A percentile compares a stretch with the other conserved stretches of the same genome.
These are phyloP conservation scores for Smittium mucronatum DNA, from an alignment of 371 early-diverging fungal genomes.

Conservation along the genomic window DNA sequence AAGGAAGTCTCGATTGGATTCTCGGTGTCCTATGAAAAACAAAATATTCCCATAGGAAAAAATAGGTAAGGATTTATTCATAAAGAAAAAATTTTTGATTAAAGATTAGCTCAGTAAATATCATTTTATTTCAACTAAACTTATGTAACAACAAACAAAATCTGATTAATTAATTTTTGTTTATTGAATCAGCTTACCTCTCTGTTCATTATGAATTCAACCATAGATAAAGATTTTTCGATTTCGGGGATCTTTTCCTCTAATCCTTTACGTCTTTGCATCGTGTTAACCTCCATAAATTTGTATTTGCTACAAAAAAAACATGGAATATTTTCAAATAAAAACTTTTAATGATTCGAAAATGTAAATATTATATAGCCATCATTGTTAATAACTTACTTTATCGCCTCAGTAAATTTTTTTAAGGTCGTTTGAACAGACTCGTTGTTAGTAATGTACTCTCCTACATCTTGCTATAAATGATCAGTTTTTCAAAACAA, in stretches of 20 bases:
- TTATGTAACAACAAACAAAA: too few relatives aligned
- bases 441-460: slow-evolving; percentile 55
- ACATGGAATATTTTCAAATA: neutral
- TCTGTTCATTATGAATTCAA: slow-evolving; percentile 55
- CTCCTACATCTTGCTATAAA: slow-evolving; percentile 84
- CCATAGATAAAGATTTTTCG: slow-evolving; percentile 78
- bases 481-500: neutral
- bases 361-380: neutral
- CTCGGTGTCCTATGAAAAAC: slow-evolving; percentile 35
- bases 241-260: slow-evolving; percentile 93
- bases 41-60: too few relatives aligned
- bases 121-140: too few relatives aligned
- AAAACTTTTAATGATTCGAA: neutral
- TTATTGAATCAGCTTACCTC: slow-evolving; percentile 36
- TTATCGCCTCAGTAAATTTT: slow-evolving; percentile 84
- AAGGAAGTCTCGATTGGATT: slow-evolving; percentile 72
- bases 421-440: slow-evolving; percentile 68
- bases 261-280: slow-evolving; percentile 65
- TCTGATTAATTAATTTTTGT: too few relatives aligned
- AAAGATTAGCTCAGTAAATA: too few relatives aligned
- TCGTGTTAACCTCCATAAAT: slow-evolving; percentile 85
- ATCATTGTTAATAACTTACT: slow-evolving; percentile 38
- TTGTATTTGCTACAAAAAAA: slow-evolving; percentile 69
- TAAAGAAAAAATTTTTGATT: too few relatives aligned
- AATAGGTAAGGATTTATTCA: too few relatives aligned